phyloP scores from a whole-genome alignment of 2,329 filamentous ascomycete genomes.

The Ophiostoma australiae region DNA sequence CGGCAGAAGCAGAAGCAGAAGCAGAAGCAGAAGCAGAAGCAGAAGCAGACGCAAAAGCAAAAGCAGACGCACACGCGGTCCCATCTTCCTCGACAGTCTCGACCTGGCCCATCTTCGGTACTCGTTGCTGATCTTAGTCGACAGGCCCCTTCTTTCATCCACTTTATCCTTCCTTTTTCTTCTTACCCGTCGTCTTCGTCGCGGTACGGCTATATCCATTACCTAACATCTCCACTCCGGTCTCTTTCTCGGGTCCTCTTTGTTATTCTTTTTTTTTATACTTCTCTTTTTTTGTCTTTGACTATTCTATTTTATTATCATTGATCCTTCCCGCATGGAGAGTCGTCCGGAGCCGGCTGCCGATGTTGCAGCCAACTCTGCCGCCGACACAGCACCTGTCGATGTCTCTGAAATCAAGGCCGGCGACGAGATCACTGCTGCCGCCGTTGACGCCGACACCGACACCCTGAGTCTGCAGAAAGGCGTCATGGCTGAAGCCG shows the following conservation, averaged over 20 bases:
- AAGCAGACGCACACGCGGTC: not conserved
- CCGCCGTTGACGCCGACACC: not conserved
- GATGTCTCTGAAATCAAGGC: not conserved
- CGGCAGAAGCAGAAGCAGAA: too few relatives aligned
- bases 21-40: not conserved
- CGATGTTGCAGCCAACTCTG: not conserved
- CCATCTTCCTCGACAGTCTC: not conserved
- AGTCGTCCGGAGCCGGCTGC: conserved; percentile 6
- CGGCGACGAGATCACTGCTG: conserved; percentile 16
- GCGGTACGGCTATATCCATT: not conserved
- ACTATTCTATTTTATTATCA: not conserved
- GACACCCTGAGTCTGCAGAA: conserved; percentile 20
- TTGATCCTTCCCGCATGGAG: not conserved
- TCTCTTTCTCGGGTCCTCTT: not conserved
- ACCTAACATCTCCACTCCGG: not conserved
- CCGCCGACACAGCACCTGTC: not conserved
- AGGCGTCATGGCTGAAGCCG: conserved; percentile 17
- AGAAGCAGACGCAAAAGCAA: not conserved
- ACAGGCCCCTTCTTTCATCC: not conserved
- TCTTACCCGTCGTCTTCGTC: not conserved
- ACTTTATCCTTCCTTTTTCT: not conserved
- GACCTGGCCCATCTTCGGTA: conserved; percentile 4
- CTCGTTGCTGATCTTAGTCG: conserved; percentile 3
- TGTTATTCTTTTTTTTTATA: not conserved
- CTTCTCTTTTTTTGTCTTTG: not conserved